A percentile compares a stretch with the other conserved stretches of the same genome.
phyloP scores from a whole-genome alignment of 2,329 filamentous ascomycete species.

The Alternaria sp. region DNA sequence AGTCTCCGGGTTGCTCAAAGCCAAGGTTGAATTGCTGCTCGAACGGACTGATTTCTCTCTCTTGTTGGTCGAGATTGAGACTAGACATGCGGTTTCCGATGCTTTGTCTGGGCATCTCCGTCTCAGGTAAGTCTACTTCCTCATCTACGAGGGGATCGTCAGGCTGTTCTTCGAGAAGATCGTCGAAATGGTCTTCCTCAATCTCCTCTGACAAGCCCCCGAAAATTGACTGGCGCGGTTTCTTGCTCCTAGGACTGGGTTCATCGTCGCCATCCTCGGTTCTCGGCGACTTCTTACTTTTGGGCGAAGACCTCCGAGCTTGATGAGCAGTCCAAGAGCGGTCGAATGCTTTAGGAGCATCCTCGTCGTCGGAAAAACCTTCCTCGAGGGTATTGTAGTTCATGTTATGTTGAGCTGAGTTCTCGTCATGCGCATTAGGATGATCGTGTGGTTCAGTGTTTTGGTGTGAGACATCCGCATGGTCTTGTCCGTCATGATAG shows the following conservation, averaged over 20 bases:
- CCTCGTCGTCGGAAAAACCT: conserved; percentile 25
- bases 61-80: conserved; percentile 16
- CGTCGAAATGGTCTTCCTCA: background rate
- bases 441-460: too few relatives aligned
- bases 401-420: background rate
- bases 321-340: conserved; percentile 5
- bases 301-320: background rate
- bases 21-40: conserved; percentile 1
- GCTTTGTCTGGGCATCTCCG: background rate
- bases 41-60: background rate
- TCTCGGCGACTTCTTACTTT: conserved; percentile 15
- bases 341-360: conserved; percentile 12
- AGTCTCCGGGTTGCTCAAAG: conserved; percentile 8
- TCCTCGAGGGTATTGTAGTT: conserved; percentile 4
- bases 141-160: background rate
- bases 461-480: too few relatives aligned
- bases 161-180: background rate
- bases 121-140: background rate
- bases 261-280: conserved; percentile 3
- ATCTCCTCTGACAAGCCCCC: conserved; percentile 1
- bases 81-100: conserved; percentile 21
- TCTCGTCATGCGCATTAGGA: too few relatives aligned
- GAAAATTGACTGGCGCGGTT: conserved; percentile 23
- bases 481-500: too few relatives aligned
- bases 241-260: conserved; percentile 12